Evolutionary conservation across 2,329 filamentous ascomycete species (phyloP), one percentile per base, ranked within the genome.

Genomic region (Fusarium beomiforme): DNA sequence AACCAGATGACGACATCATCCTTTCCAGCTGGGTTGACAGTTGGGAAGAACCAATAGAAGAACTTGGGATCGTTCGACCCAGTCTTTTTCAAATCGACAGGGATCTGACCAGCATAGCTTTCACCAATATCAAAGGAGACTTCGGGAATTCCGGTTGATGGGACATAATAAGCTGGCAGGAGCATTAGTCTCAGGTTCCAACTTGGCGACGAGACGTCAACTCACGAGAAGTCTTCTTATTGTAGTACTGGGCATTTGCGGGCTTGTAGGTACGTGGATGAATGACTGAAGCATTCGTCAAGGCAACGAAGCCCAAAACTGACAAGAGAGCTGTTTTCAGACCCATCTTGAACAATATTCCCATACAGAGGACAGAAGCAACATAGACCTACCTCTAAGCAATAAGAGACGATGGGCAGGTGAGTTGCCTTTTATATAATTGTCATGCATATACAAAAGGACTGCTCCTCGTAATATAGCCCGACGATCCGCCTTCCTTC

Each of bases 21-120:
- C 11, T 75, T 75, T 8, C 72, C 72, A 21, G 59, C 67, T 2
- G 72, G 72, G 17, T 74, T 74, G 5, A 69, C 70, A 3, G 72
- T 75, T 0, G 72, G 72, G 12, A 75, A 73, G 17, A 74, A 74
- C 72, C 72, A 74, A 29, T 71, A 74, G 8, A 69, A 73, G 50
- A 74, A 73, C 13, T 73, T 74, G 9, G 70, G 51, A 13, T 72
- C 66, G 6, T 67, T 55, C 12, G 51, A 44, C 1, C 63, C 57
- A 3, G 50, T 53, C 12, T 73, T 59, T 6, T 62, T 67, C 6
- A 72, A 16, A 8, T 75, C 44, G 24, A 74, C 54, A 1, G 64
- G 64, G 12, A 67, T 67, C 5, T 67, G 64, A 0, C 64, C 64
- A 0, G 64, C 64, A 16, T 67, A 67, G 17, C 64, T 67, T 12